Conservation (phyloP, 495 filamentous ascomycete species). For the Penicillium pulvis region DNA sequence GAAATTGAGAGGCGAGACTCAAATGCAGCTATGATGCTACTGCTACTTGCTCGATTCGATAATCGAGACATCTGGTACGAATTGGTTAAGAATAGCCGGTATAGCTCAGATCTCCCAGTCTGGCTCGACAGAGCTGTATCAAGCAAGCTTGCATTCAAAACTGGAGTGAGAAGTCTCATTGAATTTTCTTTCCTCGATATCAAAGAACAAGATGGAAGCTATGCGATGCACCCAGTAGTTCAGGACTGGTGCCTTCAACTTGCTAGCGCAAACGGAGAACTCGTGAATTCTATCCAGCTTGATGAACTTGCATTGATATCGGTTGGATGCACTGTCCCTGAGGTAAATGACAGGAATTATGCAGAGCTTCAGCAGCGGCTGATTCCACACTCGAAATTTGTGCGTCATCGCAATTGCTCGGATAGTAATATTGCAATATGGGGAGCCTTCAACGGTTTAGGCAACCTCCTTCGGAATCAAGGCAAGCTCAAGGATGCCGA, state of each 20-base stretch:
- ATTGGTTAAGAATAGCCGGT: conserved; percentile 25
- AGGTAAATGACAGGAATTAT: conserved; percentile 22
- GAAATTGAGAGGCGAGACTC: conserved; percentile 37
- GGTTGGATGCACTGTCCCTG: conserved; percentile 30
- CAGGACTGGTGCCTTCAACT: conserved; percentile 38
- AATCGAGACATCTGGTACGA: conserved; percentile 56
- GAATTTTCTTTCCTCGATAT: conserved; percentile 34
- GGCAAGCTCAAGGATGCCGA: conserved; percentile 41
- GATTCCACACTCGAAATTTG: conserved; percentile 38
- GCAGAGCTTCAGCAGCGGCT: conserved; percentile 36
- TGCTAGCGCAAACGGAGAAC: conserved; percentile 11
- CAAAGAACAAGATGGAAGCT: conserved; percentile 31
- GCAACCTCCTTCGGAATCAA: conserved; percentile 22
- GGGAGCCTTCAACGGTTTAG: conserved; percentile 17
- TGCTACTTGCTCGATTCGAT: conserved; percentile 49
- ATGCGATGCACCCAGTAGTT: conserved; percentile 35
- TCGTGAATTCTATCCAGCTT: conserved; percentile 15
- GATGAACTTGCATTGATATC: conserved; percentile 26
- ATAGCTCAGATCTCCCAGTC: conserved; percentile 11
- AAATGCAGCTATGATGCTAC: conserved; percentile 40
- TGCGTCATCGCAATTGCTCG: conserved; percentile 13
- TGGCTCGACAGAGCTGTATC: conserved; percentile 35
- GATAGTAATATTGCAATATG: conserved; percentile 15
- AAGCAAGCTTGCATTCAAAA: conserved; percentile 32
- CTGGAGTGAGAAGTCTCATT: conserved; percentile 29